phyloP scores from a whole-genome alignment of 768 basidiomycete genomes.

The Agaricus subrufescens region DNA sequence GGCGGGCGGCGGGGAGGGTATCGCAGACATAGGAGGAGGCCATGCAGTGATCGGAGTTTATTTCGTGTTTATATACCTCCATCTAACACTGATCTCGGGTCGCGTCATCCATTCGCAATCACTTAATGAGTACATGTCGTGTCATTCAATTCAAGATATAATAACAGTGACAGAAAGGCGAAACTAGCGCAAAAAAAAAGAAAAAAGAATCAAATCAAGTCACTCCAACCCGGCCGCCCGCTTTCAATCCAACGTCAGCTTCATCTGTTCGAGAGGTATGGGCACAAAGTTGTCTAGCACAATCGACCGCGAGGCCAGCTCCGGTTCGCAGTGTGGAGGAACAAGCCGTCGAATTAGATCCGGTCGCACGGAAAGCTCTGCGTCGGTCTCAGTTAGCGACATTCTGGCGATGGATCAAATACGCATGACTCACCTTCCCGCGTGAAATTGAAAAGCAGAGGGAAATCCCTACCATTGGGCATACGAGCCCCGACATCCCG shows the following conservation, averaged over 20 bases:
- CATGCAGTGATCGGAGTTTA: constrained; percentile 11
- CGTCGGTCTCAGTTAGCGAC: background rate
- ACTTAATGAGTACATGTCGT: constrained; percentile 20
- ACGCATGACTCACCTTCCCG: constrained; percentile 71
- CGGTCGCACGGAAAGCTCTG: constrained; percentile 95
- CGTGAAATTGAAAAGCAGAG: constrained; percentile 91
- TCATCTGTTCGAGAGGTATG: constrained; percentile 94
- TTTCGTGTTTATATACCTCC: background rate
- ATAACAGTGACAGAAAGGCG: constrained; percentile 24
- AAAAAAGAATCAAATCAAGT: constrained; percentile 6
- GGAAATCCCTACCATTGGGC: constrained; percentile 97
- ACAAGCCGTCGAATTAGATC: constrained; percentile 91
- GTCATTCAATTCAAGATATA: constrained; percentile 41
- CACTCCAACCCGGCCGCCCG: constrained; percentile 8
- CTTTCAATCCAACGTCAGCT: constrained; percentile 85
- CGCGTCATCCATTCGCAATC: constrained; percentile 31
- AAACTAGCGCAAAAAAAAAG: constrained; percentile 18
- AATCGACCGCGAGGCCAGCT: constrained; percentile 83
- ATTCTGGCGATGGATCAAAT: background rate
- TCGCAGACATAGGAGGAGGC: constrained; percentile 57
- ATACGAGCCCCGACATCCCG: constrained; percentile 86
- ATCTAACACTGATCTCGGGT: constrained; percentile 15
- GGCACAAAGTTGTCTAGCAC: constrained; percentile 90
- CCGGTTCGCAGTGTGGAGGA: constrained; percentile 84
- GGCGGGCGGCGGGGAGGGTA: constrained; percentile 60